phyloP scores from a whole-genome alignment of 108 stramenopile genomes.

The Cyclotella atomus region DNA sequence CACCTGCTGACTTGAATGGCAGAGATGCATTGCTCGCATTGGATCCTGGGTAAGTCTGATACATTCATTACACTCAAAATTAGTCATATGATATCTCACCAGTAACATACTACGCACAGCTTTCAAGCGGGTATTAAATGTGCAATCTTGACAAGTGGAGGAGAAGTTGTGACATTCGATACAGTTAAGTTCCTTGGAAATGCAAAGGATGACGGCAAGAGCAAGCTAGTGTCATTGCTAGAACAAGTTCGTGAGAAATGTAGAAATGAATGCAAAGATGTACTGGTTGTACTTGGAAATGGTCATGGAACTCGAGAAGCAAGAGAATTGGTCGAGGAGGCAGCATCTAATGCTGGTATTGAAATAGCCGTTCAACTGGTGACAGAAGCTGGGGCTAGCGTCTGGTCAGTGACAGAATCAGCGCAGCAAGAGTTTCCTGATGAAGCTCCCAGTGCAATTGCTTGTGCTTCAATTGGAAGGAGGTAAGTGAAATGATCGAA shows the following conservation, averaged over 20 bases:
- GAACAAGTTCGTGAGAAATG: slow-evolving; percentile 9
- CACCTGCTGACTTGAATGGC: slow-evolving; percentile 32
- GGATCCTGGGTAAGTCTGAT: no score
- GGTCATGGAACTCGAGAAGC: slow-evolving; percentile 70
- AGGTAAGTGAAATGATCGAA: slow-evolving; percentile 13
- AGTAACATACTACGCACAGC: no score
- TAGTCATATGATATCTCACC: no score
- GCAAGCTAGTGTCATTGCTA: slow-evolving; percentile 28
- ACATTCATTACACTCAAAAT: no score
- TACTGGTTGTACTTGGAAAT: slow-evolving; percentile 62
- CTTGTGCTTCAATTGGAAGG: slow-evolving; percentile 66
- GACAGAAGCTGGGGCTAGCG: slow-evolving; percentile 79
- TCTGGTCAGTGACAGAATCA: slow-evolving; percentile 68
- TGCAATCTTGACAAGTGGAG: slow-evolving; percentile 48
- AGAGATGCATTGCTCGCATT: slow-evolving; percentile 49
- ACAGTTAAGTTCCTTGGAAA: slow-evolving; percentile 55
- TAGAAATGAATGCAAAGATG: not conserved
- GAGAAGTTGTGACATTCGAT: slow-evolving; percentile 38
- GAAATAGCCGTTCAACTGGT: slow-evolving; percentile 58
- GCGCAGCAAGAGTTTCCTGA: slow-evolving; percentile 67
- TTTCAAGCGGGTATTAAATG: slow-evolving; percentile 68
- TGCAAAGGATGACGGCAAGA: slow-evolving; percentile 20
- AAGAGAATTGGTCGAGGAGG: slow-evolving; percentile 50
- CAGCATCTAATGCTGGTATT: slow-evolving; percentile 26
- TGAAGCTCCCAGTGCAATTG: slow-evolving; percentile 53